Conservation (phyloP, 2,329 filamentous ascomycete species). For the Aspergillus alliaceus region DNA sequence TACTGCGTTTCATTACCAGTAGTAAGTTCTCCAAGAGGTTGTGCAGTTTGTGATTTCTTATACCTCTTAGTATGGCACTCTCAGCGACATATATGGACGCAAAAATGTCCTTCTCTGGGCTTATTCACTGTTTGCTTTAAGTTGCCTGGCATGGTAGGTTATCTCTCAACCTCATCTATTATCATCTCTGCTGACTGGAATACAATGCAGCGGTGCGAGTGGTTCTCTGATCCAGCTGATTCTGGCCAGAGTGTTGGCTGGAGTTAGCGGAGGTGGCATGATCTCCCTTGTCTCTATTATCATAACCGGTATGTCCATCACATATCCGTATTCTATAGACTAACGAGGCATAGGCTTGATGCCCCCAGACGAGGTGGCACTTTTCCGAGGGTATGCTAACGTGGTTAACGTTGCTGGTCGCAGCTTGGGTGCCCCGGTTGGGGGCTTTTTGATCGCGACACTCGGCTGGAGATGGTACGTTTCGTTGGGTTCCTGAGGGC, state of each 20-base stretch:
- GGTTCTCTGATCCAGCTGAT: constrained; percentile 25
- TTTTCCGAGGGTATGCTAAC: constrained; percentile 48
- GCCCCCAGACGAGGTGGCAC: constrained; percentile 44
- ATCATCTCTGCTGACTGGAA: background rate
- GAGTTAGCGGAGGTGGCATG: constrained; percentile 40
- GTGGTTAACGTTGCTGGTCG: constrained; percentile 44
- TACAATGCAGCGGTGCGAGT: background rate
- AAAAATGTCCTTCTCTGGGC: constrained; percentile 40
- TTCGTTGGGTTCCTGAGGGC: background rate
- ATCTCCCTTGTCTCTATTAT: constrained; percentile 41
- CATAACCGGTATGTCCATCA: constrained; percentile 24
- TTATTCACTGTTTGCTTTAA: constrained; percentile 28
- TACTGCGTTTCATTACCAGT: constrained; percentile 41
- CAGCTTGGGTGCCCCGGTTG: constrained; percentile 64
- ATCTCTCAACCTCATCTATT: too few species aligned
- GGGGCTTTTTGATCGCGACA: constrained; percentile 68
- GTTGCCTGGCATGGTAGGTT: constrained; percentile 21
- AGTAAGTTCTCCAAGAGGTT: constrained; percentile 7
- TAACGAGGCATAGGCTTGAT: constrained; percentile 36
- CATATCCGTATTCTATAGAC: too few species aligned
- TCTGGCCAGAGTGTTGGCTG: constrained; percentile 36
- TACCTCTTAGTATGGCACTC: constrained; percentile 39
- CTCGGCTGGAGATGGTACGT: constrained; percentile 67
- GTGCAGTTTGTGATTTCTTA: background rate
- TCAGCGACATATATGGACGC: constrained; percentile 48